Evolutionary conservation across 129 eudicot species (phyloP).

Genomic region (Arctium minus): DNA sequence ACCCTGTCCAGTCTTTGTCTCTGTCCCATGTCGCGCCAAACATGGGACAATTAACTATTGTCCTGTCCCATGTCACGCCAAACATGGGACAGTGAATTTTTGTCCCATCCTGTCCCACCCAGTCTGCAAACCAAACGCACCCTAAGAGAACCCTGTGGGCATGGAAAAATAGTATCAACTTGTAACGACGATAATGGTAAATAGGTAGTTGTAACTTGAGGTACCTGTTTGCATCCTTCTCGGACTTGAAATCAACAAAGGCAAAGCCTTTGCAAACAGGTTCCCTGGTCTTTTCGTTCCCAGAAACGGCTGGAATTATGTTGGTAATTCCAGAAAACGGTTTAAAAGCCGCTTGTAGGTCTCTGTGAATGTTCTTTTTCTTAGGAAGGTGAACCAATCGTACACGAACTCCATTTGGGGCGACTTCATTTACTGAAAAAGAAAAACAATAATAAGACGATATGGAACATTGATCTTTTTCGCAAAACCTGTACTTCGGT

Average conservation of each 20-base stretch:
- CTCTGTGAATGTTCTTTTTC: slow-evolving; percentile 82
- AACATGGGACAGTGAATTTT: no score
- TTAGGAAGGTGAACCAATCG: slow-evolving; percentile 83
- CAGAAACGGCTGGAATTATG: slow-evolving; percentile 71
- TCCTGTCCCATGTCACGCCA: no score
- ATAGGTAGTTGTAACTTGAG: background rate
- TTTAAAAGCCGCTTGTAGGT: slow-evolving; percentile 68
- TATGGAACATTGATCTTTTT: background rate
- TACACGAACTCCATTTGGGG: slow-evolving; percentile 60
- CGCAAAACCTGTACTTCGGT: background rate
- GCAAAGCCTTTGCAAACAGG: slow-evolving; percentile 89
- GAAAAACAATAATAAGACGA: background rate
- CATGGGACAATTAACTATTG: no score
- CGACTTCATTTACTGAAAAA: slow-evolving; percentile 40
- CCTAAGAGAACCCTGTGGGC: background rate
- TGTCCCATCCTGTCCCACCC: no score
- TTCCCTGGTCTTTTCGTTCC: slow-evolving; percentile 85
- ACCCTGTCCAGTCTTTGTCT: no score
- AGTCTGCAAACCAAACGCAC: no score
- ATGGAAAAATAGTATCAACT: background rate
- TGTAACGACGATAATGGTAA: background rate
- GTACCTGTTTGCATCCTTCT: slow-evolving; percentile 79
- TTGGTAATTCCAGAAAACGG: slow-evolving; percentile 63
- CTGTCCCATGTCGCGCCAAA: no score
- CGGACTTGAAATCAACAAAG: slow-evolving; percentile 60